Evolutionary conservation across 2,329 filamentous ascomycete genomes (phyloP).

Genomic region (Exophiala sp.): DNA sequence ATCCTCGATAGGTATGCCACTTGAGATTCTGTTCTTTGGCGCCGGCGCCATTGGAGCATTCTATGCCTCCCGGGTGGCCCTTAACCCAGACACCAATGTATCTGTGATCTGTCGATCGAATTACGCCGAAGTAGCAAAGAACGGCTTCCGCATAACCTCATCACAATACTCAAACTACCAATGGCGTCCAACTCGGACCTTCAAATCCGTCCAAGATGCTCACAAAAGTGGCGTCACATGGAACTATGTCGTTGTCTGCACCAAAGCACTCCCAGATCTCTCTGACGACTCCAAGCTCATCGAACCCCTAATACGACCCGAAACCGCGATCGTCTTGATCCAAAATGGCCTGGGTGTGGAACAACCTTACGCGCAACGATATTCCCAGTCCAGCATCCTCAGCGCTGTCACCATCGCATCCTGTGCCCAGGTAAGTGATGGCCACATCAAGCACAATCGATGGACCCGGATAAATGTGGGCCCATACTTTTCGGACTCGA

Average conservation of each 20-base stretch:
- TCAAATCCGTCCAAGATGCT: constrained; percentile 59
- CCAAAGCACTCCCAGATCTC: constrained; percentile 66
- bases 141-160: constrained; percentile 63
- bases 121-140: constrained; percentile 59
- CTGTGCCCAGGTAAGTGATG: constrained; percentile 62
- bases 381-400: constrained; percentile 59
- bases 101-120: constrained; percentile 73
- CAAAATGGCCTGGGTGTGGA: constrained; percentile 72
- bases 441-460: constrained; percentile 65
- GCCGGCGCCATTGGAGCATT: constrained; percentile 30
- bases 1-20: constrained; percentile 11
- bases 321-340: constrained; percentile 62
- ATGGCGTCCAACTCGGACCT: constrained; percentile 62
- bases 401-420: constrained; percentile 68
- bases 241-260: constrained; percentile 68
- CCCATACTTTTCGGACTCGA: constrained; percentile 56
- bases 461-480: constrained; percentile 71
- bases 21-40: constrained; percentile 28
- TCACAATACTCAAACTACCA: constrained; percentile 65
- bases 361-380: constrained; percentile 60
- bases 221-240: constrained; percentile 44
- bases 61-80: constrained; percentile 27
- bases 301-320: constrained; percentile 55
- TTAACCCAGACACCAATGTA: constrained; percentile 48
- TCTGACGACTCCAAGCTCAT: constrained; percentile 61